Evolutionary conservation across 352 stramenopile species (phyloP).

Genomic region (Vaucheria bursata): DNA sequence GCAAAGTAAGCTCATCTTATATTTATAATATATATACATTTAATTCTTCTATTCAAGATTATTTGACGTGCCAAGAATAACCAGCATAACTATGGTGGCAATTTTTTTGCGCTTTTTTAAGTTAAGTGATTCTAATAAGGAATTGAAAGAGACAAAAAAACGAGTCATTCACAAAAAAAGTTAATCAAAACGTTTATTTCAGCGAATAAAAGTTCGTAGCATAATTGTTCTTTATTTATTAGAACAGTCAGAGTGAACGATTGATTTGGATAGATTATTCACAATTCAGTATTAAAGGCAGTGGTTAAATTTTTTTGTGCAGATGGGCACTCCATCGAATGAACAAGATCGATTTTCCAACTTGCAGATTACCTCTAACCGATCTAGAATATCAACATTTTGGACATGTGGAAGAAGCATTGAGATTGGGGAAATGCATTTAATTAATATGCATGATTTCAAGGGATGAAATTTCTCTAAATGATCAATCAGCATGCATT

Average conservation of each 20-base stretch:
- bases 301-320: neutral
- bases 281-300: neutral
- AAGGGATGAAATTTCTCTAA: no score
- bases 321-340: conserved; percentile 56
- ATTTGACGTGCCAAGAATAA: neutral
- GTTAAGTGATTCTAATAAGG: neutral
- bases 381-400: conserved; percentile 53
- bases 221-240: neutral
- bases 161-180: neutral
- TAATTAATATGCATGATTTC: no score
- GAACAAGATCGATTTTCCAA: conserved; percentile 50
- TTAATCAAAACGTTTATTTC: neutral
- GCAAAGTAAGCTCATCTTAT: conserved; percentile 48
- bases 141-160: neutral
- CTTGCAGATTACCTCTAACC: conserved; percentile 56
- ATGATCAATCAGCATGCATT: no score
- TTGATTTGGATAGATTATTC: neutral
- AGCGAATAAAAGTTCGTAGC: neutral
- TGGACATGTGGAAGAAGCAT: conserved; percentile 51
- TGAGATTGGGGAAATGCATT: no score
- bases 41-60: neutral
- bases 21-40: neutral
- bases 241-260: neutral
- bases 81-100: neutral
- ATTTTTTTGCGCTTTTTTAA: neutral